Evolutionary conservation across 257 asterid genomes (phyloP).

Genomic region (Penstemon davidsonii): DNA sequence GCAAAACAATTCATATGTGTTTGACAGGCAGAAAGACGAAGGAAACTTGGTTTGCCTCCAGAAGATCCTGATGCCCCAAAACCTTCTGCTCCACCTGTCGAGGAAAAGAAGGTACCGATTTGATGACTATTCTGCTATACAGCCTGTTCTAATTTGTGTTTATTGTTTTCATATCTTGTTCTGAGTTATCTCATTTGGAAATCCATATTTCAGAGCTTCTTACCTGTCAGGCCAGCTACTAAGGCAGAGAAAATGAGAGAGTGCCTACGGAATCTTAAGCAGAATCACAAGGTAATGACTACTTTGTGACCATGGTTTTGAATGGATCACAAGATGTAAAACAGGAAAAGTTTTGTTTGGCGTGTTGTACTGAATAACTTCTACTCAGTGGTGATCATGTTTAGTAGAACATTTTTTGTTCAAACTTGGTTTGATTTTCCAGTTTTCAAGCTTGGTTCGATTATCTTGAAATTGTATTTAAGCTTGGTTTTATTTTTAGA

Average conservation of each 20-base stretch:
- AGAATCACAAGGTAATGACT: constrained; percentile 69
- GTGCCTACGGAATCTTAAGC: constrained; percentile 85
- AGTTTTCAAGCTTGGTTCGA: too few species aligned
- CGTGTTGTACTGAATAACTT: constrained; percentile 5
- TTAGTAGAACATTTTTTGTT: too few species aligned
- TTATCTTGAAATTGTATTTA: too few species aligned
- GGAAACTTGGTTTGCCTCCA: constrained; percentile 89
- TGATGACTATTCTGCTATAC: constrained; percentile 7
- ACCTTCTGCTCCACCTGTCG: constrained; percentile 79
- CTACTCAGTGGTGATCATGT: background rate
- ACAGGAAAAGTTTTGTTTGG: constrained; percentile 1
- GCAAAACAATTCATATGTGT: constrained; percentile 19
- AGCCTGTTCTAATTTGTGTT: constrained; percentile 21
- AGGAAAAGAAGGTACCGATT: constrained; percentile 73
- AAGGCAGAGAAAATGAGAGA: constrained; percentile 95
- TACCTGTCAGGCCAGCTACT: constrained; percentile 91
- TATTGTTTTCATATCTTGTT: constrained; percentile 16
- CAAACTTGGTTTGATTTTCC: too few species aligned
- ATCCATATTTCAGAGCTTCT: constrained; percentile 59
- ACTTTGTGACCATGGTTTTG: constrained; percentile 20
- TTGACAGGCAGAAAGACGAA: constrained; percentile 94
- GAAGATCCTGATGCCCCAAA: constrained; percentile 67
- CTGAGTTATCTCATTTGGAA: constrained; percentile 25
- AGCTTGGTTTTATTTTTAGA: too few species aligned
- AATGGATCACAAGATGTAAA: constrained; percentile 10